phyloP scores from a whole-genome alignment of 2,329 filamentous ascomycete genomes.

The Cladophialophora chaetospira region DNA sequence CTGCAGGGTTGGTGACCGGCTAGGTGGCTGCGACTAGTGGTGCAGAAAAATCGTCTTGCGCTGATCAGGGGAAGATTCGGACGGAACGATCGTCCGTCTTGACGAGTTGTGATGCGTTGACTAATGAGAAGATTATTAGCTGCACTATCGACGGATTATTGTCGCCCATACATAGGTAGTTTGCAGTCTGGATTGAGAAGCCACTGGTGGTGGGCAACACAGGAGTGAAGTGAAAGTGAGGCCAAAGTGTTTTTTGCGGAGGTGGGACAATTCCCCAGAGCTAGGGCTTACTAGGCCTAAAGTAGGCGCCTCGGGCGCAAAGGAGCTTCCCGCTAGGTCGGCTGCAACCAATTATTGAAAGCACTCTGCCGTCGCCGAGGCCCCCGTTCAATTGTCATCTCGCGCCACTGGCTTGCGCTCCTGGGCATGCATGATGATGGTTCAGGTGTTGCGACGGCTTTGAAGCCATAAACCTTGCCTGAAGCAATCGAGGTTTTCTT shows the following conservation, averaged over 20 bases:
- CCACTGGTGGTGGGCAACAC: neutral
- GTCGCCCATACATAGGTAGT: too few species aligned
- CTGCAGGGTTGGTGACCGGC: too few species aligned
- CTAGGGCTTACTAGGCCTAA: neutral
- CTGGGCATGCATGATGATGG: neutral
- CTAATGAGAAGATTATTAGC: too few species aligned
- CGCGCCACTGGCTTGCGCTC: neutral
- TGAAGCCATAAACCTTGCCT: neutral
- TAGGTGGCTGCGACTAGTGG: too few species aligned
- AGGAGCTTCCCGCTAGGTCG: neutral
- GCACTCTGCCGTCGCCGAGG: neutral
- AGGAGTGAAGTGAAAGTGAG: neutral
- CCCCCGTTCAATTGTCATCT: neutral
- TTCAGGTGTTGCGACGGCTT: neutral
- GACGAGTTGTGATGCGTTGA: too few species aligned
- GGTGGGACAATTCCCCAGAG: neutral
- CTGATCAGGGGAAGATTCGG: too few species aligned
- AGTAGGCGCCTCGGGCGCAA: neutral
- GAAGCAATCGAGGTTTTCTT: neutral
- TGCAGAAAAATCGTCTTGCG: too few species aligned
- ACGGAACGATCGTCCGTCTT: too few species aligned
- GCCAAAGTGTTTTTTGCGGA: neutral
- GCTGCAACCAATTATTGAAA: neutral
- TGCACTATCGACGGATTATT: too few species aligned
- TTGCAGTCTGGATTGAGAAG: too few species aligned